phyloP scores from a whole-genome alignment of 768 basidiomycete species.

The Neoboletus magnificus region DNA sequence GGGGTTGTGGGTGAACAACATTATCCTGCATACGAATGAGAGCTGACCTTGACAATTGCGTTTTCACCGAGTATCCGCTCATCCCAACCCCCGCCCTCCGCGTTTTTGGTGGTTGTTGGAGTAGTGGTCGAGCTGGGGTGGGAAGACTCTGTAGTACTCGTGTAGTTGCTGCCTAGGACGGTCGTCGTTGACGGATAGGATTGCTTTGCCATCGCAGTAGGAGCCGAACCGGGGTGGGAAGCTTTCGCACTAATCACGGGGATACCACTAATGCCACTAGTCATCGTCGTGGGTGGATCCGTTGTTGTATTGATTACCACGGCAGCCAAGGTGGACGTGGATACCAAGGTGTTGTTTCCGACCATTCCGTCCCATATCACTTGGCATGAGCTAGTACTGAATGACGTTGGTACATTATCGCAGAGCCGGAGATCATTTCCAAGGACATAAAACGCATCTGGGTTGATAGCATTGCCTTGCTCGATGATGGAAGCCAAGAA shows the following conservation, averaged over 20 bases:
- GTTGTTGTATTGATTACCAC: background rate
- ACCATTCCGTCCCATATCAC: slow-evolving; percentile 22
- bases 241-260: background rate
- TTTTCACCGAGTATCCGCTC: background rate
- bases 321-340: background rate
- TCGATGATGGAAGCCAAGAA: too few relatives aligned
- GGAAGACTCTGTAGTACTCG: background rate
- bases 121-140: background rate
- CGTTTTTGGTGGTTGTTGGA: background rate
- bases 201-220: background rate
- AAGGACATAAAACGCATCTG: too few relatives aligned
- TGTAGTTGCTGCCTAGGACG: background rate
- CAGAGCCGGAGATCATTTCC: too few relatives aligned
- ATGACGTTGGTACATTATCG: too few relatives aligned
- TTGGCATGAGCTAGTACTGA: too few relatives aligned
- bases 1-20: background rate
- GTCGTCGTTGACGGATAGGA: background rate
- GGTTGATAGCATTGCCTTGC: too few relatives aligned
- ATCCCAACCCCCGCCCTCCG: background rate
- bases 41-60: slow-evolving; percentile 1
- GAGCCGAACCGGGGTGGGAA: background rate
- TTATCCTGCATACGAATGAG: background rate
- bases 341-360: slow-evolving; percentile 2
- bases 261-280: background rate
- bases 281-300: background rate